A percentile compares a stretch with the other conserved stretches of the same genome.
Evolutionary conservation across 2,329 filamentous ascomycete species (phyloP).

Genomic region (Allantophomopsis lycopodina): DNA sequence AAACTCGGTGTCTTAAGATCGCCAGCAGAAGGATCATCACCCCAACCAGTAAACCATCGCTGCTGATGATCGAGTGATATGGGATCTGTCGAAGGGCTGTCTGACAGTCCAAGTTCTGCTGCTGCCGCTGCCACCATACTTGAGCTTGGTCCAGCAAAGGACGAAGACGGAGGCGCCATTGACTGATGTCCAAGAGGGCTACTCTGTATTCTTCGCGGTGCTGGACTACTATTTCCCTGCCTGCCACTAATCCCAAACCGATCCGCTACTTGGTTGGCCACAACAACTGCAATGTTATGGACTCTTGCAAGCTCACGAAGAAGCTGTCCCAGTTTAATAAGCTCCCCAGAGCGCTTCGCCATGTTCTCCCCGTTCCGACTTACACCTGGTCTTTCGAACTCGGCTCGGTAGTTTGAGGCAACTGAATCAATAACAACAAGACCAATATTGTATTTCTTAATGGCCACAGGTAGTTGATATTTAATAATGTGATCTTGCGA

Average conservation of each 20-base stretch:
- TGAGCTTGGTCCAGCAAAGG: background rate
- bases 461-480: conserved; percentile 81
- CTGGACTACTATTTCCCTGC: conserved; percentile 5
- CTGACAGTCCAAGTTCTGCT: conserved; percentile 7
- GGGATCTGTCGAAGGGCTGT: conserved; percentile 25
- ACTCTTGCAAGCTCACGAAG: conserved; percentile 63
- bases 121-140: background rate
- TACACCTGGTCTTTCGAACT: conserved; percentile 52
- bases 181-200: conserved; percentile 10
- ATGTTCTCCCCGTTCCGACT: conserved; percentile 37
- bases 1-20: conserved; percentile 71
- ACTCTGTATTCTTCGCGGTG: conserved; percentile 4
- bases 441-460: conserved; percentile 62
- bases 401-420: conserved; percentile 88
- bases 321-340: conserved; percentile 62
- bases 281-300: conserved; percentile 70
- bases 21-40: conserved; percentile 44
- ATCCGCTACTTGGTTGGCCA: conserved; percentile 92
- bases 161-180: background rate
- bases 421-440: conserved; percentile 83
- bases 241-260: conserved; percentile 59
- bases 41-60: conserved; percentile 92
- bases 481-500: conserved; percentile 89
- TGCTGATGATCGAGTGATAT: conserved; percentile 80
- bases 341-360: conserved; percentile 61